A percentile compares a stretch with the other conserved stretches of the same genome.
Conservation (phyloP, 2,329 filamentous ascomycete species). For the Sporothrix variecibatus region DNA sequence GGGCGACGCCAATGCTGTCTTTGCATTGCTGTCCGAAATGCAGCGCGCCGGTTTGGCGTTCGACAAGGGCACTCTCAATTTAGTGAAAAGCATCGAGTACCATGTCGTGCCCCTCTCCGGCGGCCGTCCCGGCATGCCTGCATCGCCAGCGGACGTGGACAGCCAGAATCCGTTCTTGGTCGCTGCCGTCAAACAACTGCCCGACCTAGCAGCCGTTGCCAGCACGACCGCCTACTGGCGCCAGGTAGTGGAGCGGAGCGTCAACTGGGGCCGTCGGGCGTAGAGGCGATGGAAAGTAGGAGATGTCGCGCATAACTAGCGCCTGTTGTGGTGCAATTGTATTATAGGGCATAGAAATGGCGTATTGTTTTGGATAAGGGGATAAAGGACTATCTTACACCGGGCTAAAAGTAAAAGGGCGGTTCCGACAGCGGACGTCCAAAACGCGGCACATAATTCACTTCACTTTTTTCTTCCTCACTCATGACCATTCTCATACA, state of each 20-base stretch:
- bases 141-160: neutral
- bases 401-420: neutral
- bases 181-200: conserved; percentile 17
- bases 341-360: conserved; percentile 5
- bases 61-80: conserved; percentile 49
- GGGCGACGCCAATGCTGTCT: conserved; percentile 57
- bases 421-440: neutral
- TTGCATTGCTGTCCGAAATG: conserved; percentile 66
- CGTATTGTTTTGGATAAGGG: neutral
- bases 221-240: conserved; percentile 19
- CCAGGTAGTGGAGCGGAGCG: conserved; percentile 19
- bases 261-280: neutral
- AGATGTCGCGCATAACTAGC: neutral
- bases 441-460: neutral
- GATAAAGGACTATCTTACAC: neutral
- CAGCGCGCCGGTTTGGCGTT: conserved; percentile 61
- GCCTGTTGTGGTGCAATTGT: conserved; percentile 2
- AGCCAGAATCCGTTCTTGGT: neutral
- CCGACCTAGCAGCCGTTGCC: conserved; percentile 19
- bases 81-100: conserved; percentile 41
- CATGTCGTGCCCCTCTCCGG: conserved; percentile 24
- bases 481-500: no score
- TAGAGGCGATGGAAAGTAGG: neutral
- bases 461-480: neutral
- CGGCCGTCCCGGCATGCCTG: neutral